Evolutionary conservation across 768 basidiomycete species (phyloP), one percentile per base, ranked within the genome.

Genomic region (Boletus pseudopeckii): DNA sequence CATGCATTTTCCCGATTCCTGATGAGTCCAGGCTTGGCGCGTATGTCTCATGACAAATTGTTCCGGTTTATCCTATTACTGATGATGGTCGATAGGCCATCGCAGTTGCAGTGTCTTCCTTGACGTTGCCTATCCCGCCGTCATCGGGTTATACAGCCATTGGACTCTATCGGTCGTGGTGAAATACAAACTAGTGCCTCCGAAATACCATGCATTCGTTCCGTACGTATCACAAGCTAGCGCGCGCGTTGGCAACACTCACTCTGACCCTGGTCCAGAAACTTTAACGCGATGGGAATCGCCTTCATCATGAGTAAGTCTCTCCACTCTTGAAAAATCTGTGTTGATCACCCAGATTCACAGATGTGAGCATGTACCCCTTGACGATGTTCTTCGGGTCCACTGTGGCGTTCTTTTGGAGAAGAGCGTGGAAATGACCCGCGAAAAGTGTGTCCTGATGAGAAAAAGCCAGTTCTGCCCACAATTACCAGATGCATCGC

Each of bases 401-500:
- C 14, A 53, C 39, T 3, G n/a, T 36, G 5, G 26, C 39, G 1
- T 42, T 41, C 18, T 18, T 51, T 39, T 52, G 49, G 50, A 33
- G 30, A 34, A 40, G 32, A 40, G 24, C 6, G 30, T 32, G 14
- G 30, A 10, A 28, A 34, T 24, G 41, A 38, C 40, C 40, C 7
- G 18, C 7, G n/a, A 22, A 7, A 20, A 11, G 2, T 22, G 9
- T 44, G 7, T 26, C 11, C 26, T 34, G 53, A 20, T 34, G 8
- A 18, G n/a, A 15, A 14, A 28, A 41, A 52, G 28, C 46, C 47
- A 18, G 57, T 39, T 41, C 20, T 5, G 6, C 30, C 17, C 8
- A n/a, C 11, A 28, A 45, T 32, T 63, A 60, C 17, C 49, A 56
- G 30, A 50, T 41, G 64, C 56, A 66, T 76, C 33, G 73, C 74